These are phyloP conservation scores for Candida sp. DNA, from an alignment of 1,139 yeast species.

Conservation along the genomic window DNA sequence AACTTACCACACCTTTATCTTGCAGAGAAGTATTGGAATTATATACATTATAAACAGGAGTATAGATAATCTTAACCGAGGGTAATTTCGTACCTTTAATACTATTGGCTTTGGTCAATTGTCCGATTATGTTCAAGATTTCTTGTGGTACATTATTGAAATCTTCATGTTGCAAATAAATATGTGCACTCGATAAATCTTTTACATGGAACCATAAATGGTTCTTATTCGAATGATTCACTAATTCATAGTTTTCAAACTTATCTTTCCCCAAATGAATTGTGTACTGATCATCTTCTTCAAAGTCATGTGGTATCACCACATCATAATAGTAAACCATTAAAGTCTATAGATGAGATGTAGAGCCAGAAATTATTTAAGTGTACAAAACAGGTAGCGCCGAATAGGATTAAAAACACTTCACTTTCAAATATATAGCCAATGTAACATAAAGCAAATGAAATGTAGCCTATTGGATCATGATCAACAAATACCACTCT, in stretches of 20 bases:
- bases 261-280: constrained; percentile 78
- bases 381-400: not conserved
- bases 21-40: constrained; percentile 57
- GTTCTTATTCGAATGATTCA: constrained; percentile 64
- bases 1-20: constrained; percentile 85
- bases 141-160: constrained; percentile 42
- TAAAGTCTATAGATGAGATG: no score
- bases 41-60: constrained; percentile 72
- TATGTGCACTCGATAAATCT: constrained; percentile 76
- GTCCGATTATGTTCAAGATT: constrained; percentile 62
- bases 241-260: constrained; percentile 70
- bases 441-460: no score
- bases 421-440: no score
- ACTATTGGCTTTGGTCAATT: constrained; percentile 76
- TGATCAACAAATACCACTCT: no score
- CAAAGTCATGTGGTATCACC: constrained; percentile 18
- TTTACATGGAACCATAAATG: constrained; percentile 88
- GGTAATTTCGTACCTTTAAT: constrained; percentile 74
- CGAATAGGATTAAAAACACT: not conserved
- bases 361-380: no score
- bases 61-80: constrained; percentile 67
- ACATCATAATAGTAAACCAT: constrained; percentile 64
- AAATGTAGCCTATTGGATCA: no score
- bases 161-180: constrained; percentile 60
- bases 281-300: constrained; percentile 22